These are phyloP conservation scores for Pachysandra terminalis DNA, from an alignment of 164 flowering plant species.

Conservation along the genomic window DNA sequence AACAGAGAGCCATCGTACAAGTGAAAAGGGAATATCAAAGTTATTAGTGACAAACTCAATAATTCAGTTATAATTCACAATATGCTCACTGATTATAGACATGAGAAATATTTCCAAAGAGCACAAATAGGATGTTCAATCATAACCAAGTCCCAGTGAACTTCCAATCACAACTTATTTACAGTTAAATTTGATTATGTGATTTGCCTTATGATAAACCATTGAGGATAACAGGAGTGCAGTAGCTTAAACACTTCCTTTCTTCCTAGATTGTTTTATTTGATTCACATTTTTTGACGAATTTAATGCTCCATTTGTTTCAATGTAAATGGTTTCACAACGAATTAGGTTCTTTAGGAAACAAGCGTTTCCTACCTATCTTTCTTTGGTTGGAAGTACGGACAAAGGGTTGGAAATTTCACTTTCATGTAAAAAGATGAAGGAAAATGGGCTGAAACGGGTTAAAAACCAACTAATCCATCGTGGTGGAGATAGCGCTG, in stretches of 20 bases:
- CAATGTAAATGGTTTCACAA: no score
- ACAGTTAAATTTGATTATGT: background rate
- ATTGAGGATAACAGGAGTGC: background rate
- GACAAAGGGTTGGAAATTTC: no score
- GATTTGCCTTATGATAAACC: background rate
- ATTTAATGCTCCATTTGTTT: no score
- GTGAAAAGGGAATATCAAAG: background rate
- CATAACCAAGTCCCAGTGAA: background rate
- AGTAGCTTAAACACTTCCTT: background rate
- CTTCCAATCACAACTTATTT: background rate
- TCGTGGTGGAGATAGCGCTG: no score
- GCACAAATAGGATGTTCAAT: background rate
- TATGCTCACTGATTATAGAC: background rate
- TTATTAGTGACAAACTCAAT: no score
- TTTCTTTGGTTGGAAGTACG: no score
- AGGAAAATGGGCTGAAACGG: no score
- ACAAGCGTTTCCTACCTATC: no score
- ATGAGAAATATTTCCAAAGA: background rate
- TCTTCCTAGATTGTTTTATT: background rate
- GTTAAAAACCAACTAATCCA: no score
- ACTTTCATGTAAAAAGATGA: no score
- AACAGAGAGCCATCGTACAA: background rate
- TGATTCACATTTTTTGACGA: no score
- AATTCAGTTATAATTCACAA: background rate
- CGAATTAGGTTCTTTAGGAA: no score